These are phyloP conservation scores for Camellia granthamiana DNA, from an alignment of 148 eudicot species.

Conservation along the genomic window DNA sequence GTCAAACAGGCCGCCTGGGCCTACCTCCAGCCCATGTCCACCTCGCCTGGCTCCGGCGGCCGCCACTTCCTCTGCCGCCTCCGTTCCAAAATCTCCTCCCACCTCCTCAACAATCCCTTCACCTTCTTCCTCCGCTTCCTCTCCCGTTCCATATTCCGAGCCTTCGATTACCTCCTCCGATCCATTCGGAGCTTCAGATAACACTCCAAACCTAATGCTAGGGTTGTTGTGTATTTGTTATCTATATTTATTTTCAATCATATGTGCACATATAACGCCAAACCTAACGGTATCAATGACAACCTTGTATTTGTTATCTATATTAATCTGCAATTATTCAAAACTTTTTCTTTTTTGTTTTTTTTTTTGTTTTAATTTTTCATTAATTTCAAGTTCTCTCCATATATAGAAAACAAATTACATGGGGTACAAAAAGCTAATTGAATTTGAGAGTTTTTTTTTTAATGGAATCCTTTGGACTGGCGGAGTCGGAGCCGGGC, in stretches of 20 bases:
- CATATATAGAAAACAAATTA: not conserved
- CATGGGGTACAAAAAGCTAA: not conserved
- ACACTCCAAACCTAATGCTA: not conserved
- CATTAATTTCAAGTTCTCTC: not conserved
- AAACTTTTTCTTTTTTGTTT: not conserved
- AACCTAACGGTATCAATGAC: not conserved
- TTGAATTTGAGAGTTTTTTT: not conserved
- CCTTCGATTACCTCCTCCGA: constrained; percentile 41
- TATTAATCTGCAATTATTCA: not conserved
- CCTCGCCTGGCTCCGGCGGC: constrained; percentile 29
- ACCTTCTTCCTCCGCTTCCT: constrained; percentile 19
- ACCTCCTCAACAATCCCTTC: constrained; percentile 13
- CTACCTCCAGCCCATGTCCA: constrained; percentile 77
- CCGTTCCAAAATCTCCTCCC: constrained; percentile 28
- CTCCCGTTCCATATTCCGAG: constrained; percentile 20
- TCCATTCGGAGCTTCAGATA: constrained; percentile 43
- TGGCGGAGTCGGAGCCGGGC: not conserved
- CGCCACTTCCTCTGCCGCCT: constrained; percentile 27
- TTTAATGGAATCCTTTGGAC: constrained; percentile 3
- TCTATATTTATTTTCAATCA: too few species aligned
- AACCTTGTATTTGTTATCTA: not conserved
- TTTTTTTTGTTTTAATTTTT: not conserved
- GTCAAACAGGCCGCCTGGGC: constrained; percentile 98
- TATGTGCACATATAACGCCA: not conserved
- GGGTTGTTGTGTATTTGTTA: not conserved